phyloP scores from a whole-genome alignment of 345 rosid genomes.

The Psidium friedrichsthalianum region DNA sequence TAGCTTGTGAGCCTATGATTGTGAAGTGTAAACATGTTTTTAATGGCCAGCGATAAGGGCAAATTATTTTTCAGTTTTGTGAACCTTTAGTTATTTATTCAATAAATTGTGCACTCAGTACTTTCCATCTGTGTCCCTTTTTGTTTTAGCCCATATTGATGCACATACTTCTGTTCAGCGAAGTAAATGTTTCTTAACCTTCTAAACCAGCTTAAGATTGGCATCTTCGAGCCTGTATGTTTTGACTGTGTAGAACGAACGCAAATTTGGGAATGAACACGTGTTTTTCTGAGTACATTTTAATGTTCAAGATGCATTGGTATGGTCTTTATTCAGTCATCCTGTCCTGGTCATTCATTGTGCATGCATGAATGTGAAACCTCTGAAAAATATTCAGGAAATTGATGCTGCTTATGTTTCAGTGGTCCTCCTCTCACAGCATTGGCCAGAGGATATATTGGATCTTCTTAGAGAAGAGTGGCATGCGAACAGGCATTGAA shows the following conservation, averaged over 20 bases:
- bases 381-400: not conserved
- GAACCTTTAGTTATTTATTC: not conserved
- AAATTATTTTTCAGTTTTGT: not conserved
- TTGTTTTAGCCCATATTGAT: not conserved
- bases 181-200: not conserved
- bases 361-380: not conserved
- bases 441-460: not conserved
- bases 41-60: not conserved
- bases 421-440: not conserved
- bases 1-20: constrained; percentile 2
- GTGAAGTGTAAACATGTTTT: not conserved
- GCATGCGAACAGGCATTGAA: not conserved
- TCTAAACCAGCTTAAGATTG: not conserved
- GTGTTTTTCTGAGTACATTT: not conserved
- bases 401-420: not conserved
- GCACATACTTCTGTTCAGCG: not conserved
- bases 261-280: not conserved
- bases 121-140: not conserved
- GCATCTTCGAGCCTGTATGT: not conserved
- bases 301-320: not conserved
- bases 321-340: not conserved
- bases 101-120: not conserved
- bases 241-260: not conserved
- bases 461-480: not conserved
- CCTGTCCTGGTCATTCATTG: not conserved